Evolutionary conservation across 75 land plant species (phyloP), one percentile per base, ranked within the genome.

Genomic region (Cupressus sempervirens): DNA sequence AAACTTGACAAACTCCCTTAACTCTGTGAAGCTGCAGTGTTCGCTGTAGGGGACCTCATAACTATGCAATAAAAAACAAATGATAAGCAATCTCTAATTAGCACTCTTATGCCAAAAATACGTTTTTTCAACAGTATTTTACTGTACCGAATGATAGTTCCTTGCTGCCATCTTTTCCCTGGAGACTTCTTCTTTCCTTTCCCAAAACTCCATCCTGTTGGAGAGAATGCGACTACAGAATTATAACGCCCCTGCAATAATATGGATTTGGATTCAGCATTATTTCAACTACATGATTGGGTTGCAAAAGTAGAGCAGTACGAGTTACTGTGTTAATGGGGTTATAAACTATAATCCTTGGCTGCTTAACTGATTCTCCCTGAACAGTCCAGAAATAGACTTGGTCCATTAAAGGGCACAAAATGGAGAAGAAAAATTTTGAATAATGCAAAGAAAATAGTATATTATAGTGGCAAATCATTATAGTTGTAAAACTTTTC

Each of bases 21-120:
- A 91, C 84, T 98, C 99, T 58, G 95, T 89, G 74, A 94, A 98
- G 88, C 97, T 96, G 91, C 90, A 85, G 74, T 98, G 99, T 67
- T 98, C 99, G 80, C 99, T 98, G 89, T 98, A 98, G 48, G 99
- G 99, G 35, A 96, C 99, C 86, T 98, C 99, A 87, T 98, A 98
- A 92, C 99, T 98, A 92, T 16, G 83, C 52, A 43, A n/a, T 30
- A 79, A 79, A n/a, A 79, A 40, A 26, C 43, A 26, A 13, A 45
- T 13, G 52, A 79, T n/a, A 79, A 45, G 40, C 50, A 23, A 79
- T 79, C 43, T 26, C 45, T 45, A n/a, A 9, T 6, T 45, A 14
- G 50, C 46, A 72, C n/a, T 45, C n/a, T 43, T n/a, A 11, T 45
- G 48, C 13, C 81, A 43, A 79, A 43, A 82, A 77, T 2, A 83